Base-by-base conservation (phyloP, 1,284 basidiomycete species). In the Puccinia coronata region DNA sequence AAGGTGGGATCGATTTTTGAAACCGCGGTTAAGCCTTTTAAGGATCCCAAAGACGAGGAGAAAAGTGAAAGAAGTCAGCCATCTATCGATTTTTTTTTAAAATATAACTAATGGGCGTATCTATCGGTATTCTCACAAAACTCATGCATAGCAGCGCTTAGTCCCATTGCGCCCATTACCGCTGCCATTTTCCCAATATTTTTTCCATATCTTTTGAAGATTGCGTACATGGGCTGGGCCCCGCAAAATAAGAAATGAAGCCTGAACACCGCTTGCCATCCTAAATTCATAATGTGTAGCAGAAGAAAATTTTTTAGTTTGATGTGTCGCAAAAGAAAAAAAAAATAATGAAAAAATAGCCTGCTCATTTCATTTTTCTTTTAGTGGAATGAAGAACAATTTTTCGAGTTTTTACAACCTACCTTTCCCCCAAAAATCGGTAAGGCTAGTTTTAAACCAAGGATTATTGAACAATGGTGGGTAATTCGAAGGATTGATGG, bases 381-480 rank as follows among this genome's bases (percentile, higher is more conserved):
- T 61, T 63, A 11, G 12, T 12, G 9, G 2, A 25, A 34, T 16
- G n/a, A 3, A 41, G 41, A 43, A 18, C 25, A 12, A 47, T 70
- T 25, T 36, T 25, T 9, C 31, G 16, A n/a, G n/a, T n/a, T n/a
- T n/a, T n/a, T n/a, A n/a, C n/a, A n/a, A 51, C 28, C 53, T n/a
- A 80, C 78, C 59, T 81, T 81, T 73, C 25, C 51, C 69, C 79
- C 79, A 81, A 67, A 81, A 81, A 8, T 81, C 71, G 4, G 59
- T 53, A n/a, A 81, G 47, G 39, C 71, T 81, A 14, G 39, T 57
- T 65, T 41, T 25, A 2, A 47, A 53, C 55, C 57, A 81, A 67
- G 79, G 79, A 39, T 36, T 6, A 74, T 81, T 74, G 25, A 81
- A 81, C 43, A 81, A 73, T 23, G 79, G 71, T n/a, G 79, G 79